Percentiles rank a stretch among this genome's conserved stretches.
Conservation (phyloP, 2,329 filamentous ascomycete species). For the Fusarium stilboides region DNA sequence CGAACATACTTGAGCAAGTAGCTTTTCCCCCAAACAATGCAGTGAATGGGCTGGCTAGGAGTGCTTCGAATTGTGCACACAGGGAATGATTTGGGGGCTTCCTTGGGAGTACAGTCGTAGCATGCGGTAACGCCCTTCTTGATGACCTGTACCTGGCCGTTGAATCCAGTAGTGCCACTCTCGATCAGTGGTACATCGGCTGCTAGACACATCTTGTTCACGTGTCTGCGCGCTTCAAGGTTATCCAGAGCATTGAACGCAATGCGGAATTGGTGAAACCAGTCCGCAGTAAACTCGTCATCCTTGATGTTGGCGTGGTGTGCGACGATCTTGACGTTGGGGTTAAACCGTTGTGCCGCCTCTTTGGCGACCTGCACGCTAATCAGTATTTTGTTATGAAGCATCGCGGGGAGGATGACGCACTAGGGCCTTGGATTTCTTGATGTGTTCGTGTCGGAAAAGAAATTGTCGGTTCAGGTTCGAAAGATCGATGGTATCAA, state of each 20-base stretch:
- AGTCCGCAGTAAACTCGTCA: slow-evolving; percentile 84
- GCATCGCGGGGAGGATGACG: slow-evolving; percentile 50
- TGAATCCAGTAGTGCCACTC: slow-evolving; percentile 97
- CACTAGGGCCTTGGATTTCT: slow-evolving; percentile 95
- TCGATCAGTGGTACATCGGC: slow-evolving; percentile 93
- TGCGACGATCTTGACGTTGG: slow-evolving; percentile 86
- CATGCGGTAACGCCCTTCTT: slow-evolving; percentile 93
- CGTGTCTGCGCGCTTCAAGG: slow-evolving; percentile 91
- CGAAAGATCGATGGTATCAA: slow-evolving; percentile 98
- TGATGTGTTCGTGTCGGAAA: slow-evolving; percentile 97
- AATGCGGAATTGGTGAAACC: slow-evolving; percentile 86
- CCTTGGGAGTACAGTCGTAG: slow-evolving; percentile 94
- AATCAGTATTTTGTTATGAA: slow-evolving; percentile 40
- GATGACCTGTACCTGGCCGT: slow-evolving; percentile 97
- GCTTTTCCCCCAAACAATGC: slow-evolving; percentile 98
- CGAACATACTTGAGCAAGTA: slow-evolving; percentile 82
- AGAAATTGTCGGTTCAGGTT: slow-evolving; percentile 98
- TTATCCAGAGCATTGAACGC: slow-evolving; percentile 99
- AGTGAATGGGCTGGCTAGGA: slow-evolving; percentile 96
- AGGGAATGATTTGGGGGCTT: slow-evolving; percentile 91
- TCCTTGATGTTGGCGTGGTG: slow-evolving; percentile 98
- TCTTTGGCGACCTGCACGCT: slow-evolving; percentile 85
- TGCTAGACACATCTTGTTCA: slow-evolving; percentile 97
- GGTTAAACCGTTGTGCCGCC: slow-evolving; percentile 91
- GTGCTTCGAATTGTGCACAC: slow-evolving; percentile 98